Percentiles rank a stretch among this genome's conserved stretches.
These are phyloP conservation scores for Malania oleifera DNA, from an alignment of 164 flowering plant genomes.

Conservation along the genomic window DNA sequence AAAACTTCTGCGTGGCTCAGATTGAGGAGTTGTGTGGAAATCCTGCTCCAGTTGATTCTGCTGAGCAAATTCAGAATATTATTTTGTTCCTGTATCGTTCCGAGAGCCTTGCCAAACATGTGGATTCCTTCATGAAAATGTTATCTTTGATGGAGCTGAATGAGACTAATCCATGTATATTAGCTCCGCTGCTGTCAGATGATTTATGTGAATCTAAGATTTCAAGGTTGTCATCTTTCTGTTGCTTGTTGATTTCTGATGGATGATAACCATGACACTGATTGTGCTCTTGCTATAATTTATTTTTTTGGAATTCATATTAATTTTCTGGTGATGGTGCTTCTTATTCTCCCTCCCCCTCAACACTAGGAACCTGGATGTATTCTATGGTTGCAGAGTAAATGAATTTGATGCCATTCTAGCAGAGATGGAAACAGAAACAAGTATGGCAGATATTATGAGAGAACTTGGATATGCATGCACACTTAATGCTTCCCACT, in stretches of 20 bases:
- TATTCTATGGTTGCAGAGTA: conserved; percentile 36
- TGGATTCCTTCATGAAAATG: conserved; percentile 74
- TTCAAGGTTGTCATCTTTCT: conserved; percentile 41
- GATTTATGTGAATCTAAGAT: conserved; percentile 42
- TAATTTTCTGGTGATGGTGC: neutral
- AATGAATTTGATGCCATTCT: conserved; percentile 74
- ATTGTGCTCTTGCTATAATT: neutral
- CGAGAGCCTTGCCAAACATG: conserved; percentile 63
- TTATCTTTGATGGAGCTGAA: conserved; percentile 42
- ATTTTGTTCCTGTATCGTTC: conserved; percentile 64
- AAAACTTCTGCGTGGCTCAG: conserved; percentile 66
- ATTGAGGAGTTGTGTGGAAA: conserved; percentile 56
- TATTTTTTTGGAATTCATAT: neutral
- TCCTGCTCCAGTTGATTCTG: conserved; percentile 35
- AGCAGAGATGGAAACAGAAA: conserved; percentile 85
- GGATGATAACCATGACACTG: neutral
- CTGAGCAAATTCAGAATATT: conserved; percentile 70
- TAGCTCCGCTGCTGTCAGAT: conserved; percentile 62
- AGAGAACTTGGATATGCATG: conserved; percentile 91
- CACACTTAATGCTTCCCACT: conserved; percentile 60
- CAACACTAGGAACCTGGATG: conserved; percentile 71
- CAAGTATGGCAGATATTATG: conserved; percentile 71
- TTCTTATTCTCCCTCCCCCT: conserved; percentile 16
- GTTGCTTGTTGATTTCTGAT: neutral
- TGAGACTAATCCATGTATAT: conserved; percentile 36